These are phyloP conservation scores for Lentinula raphanica DNA, from an alignment of 768 basidiomycete species.

Conservation along the genomic window DNA sequence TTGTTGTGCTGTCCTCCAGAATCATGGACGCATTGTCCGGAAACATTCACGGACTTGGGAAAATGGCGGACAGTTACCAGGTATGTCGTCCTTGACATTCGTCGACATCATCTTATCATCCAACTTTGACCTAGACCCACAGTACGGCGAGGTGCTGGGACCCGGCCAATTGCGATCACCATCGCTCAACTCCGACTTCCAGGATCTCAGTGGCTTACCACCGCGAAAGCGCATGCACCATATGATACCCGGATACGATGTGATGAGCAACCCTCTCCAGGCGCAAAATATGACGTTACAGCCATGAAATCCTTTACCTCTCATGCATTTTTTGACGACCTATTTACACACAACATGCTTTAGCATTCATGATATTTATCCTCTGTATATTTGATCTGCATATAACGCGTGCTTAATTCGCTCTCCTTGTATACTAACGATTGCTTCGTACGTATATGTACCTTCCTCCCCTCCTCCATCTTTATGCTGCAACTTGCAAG, in stretches of 20 bases:
- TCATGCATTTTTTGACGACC: conserved; percentile 7
- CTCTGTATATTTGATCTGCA: neutral
- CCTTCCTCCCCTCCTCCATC: neutral
- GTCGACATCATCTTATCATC: neutral
- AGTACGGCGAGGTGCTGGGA: conserved; percentile 39
- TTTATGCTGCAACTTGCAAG: neutral
- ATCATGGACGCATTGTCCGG: conserved; percentile 24
- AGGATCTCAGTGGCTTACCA: conserved; percentile 49
- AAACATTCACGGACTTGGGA: conserved; percentile 67
- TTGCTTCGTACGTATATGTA: neutral
- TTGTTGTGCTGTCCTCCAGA: neutral
- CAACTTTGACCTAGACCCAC: conserved; percentile 24
- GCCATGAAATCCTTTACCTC: conserved; percentile 29
- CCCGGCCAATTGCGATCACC: conserved; percentile 9
- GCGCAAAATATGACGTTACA: conserved; percentile 51
- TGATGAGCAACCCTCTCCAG: conserved; percentile 49
- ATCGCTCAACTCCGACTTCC: conserved; percentile 18
- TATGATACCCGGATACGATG: conserved; percentile 55
- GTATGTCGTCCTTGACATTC: conserved; percentile 19
- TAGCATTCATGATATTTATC: conserved; percentile 10
- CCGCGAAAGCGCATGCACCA: conserved; percentile 65
- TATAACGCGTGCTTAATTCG: neutral
- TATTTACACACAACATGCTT: neutral
- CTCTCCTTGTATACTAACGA: neutral
- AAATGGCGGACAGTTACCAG: conserved; percentile 40